Base-by-base conservation (phyloP, 2,329 filamentous ascomycete genomes). In the Lizonia empirigonia region DNA sequence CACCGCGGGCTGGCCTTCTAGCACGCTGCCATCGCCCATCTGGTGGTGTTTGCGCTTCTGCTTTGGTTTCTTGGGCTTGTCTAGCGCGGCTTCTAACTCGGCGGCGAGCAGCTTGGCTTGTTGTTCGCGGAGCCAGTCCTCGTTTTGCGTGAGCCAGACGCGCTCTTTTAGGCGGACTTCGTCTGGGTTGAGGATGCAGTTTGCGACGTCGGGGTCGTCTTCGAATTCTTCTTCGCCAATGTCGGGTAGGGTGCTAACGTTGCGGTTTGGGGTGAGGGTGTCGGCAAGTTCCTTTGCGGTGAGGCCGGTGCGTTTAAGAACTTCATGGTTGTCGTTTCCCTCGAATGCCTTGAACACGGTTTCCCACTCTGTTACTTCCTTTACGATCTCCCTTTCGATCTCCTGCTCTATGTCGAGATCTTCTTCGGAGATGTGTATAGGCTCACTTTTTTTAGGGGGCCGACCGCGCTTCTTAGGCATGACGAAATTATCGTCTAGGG, bases 91-190 rank as follows among this genome's bases (percentile, higher is more conserved):
- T n/a, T 78, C 78, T 15, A 85, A 72, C 27, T 91, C 90, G 52
- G 86, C 83, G 30, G 88, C 84, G 49, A 95, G 87, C 6, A 88
- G 81, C 72, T 94, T 96, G 53, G 89, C 85, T 67, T 97, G 91
- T 68, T 95, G 88, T 39, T 86, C 83, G 7, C 93, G 89, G 30
- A 99, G 80, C 83, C 92, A 99, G 60, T 95, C 91, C 70, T 94
- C 91, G 73, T 99, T 97, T 69, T 92, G 87, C 53, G 93, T 92
- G 34, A 96, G 86, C 94, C 94, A 99, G 44, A 97, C 89, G 53
- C 86, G 85, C 72, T 97, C 92, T 72, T 97, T 97, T 67, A 91
- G 84, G 26, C 83, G 83, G 2, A 87, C 84, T 74, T 97, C 92
- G 3, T 85, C 83, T 1, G 86, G 82, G 0, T 82, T 83, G 5